Conservation (phyloP, 805 yeast species). For the Metschnikowia henanensis region DNA sequence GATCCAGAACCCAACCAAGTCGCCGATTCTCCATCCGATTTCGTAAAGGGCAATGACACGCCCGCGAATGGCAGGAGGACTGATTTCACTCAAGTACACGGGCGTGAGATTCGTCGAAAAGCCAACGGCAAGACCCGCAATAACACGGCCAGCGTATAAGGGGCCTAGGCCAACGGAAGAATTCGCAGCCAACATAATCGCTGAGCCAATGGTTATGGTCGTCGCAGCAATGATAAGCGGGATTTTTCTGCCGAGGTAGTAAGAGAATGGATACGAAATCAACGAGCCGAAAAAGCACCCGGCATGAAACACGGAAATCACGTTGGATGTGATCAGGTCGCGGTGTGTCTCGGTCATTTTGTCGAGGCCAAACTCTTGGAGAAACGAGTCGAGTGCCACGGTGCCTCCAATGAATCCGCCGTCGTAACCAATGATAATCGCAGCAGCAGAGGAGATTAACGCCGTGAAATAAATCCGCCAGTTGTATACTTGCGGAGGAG, state of each 20-base stretch:
- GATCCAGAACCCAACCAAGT: slow-evolving; percentile 41
- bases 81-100: slow-evolving; percentile 34
- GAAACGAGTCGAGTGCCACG: slow-evolving; percentile 33
- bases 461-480: slow-evolving; percentile 35
- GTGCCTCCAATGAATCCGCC: slow-evolving; percentile 44
- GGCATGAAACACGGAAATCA: slow-evolving; percentile 40
- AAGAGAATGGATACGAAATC: slow-evolving; percentile 36
- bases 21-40: slow-evolving; percentile 41
- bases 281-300: slow-evolving; percentile 43
- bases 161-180: slow-evolving; percentile 32
- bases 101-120: slow-evolving; percentile 38
- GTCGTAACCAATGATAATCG: slow-evolving; percentile 42
- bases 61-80: slow-evolving; percentile 39
- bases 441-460: slow-evolving; percentile 38
- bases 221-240: slow-evolving; percentile 33
- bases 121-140: slow-evolving; percentile 39
- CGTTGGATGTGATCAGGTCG: slow-evolving; percentile 28
- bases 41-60: slow-evolving; percentile 32
- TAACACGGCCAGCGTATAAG: slow-evolving; percentile 37
- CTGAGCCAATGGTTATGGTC: slow-evolving; percentile 36
- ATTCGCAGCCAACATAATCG: slow-evolving; percentile 35
- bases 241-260: slow-evolving; percentile 32
- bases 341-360: slow-evolving; percentile 22
- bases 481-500: slow-evolving; percentile 40
- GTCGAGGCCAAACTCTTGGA: slow-evolving; percentile 33